Percentiles rank a stretch among this genome's conserved stretches.
phyloP scores from a whole-genome alignment of 176 grass and related monocot genomes.

The Carex littledalei region DNA sequence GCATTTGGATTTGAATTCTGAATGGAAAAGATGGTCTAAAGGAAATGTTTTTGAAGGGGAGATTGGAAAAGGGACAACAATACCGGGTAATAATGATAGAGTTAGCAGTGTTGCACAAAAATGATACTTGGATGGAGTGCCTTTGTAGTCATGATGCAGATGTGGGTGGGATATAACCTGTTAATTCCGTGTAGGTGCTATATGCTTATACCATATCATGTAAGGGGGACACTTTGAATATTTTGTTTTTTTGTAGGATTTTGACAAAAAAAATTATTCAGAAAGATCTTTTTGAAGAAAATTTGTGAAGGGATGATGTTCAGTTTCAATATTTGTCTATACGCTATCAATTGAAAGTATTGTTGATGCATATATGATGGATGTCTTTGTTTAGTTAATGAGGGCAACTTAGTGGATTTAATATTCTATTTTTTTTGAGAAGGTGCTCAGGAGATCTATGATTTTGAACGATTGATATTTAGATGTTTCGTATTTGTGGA shows the following conservation, averaged over 20 bases:
- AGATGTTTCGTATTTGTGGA: not conserved
- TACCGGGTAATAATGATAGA: not conserved
- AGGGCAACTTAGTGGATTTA: too few relatives aligned
- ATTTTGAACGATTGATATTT: too few relatives aligned
- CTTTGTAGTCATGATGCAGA: not conserved
- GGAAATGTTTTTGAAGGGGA: not conserved
- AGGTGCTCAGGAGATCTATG: too few relatives aligned
- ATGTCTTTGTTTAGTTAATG: too few relatives aligned
- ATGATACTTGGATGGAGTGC: too few relatives aligned
- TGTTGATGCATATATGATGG: too few relatives aligned
- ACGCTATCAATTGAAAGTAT: too few relatives aligned
- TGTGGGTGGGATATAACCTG: not conserved
- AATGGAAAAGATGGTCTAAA: conserved; percentile 5
- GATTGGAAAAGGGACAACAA: not conserved
- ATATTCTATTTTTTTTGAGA: too few relatives aligned
- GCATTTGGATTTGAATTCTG: conserved; percentile 57
- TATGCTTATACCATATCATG: not conserved
- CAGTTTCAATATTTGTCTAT: too few relatives aligned
- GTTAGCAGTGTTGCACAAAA: not conserved
- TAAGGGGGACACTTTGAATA: not conserved
- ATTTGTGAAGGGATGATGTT: not conserved
- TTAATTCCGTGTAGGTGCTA: not conserved
- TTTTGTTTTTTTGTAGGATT: not conserved
- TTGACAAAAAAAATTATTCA: not conserved
- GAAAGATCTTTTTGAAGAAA: not conserved